Evolutionary conservation across 306 rosid species (phyloP), one percentile per base, ranked within the genome.

Genomic region (Trifolium pratense): DNA sequence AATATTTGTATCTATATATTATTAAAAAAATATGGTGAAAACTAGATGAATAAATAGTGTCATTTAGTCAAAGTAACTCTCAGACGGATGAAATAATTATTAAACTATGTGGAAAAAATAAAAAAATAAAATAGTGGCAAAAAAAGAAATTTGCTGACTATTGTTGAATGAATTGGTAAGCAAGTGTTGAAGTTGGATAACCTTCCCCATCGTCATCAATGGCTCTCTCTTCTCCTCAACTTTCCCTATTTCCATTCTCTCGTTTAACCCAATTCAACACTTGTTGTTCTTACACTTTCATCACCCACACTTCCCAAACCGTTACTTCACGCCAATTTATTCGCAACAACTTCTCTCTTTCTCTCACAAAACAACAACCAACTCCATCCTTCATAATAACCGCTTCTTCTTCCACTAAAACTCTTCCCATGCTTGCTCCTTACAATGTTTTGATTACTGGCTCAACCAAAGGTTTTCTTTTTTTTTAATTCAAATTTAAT

Each of bases 361-460:
- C 56, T 56, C 52, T 40, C 6, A n/a, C 39, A 5, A 56, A 56
- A 59, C 39, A 36, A 32, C 7, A 34, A 48, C 42, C 13, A 59
- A 29, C 66, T 59, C 15, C 68, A 56, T 61, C 40, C 5, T 65
- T 49, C 45, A 48, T 64, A 16, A 77, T 84, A 9, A 69, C 49
- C 18, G 76, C 79, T 57, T 79, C 86, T 67, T 61, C 20, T 49
- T 40, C 3, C 11, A 64, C 2, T 10, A 64, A 21, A 7, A 52
- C 65, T 32, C 61, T 82, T 36, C 84, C 97, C 48, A 87, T 86
- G 94, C 63, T 84, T 42, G 92, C 96, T 51, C 97, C 98, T 73
- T 93, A 76, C 74, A 90, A 91, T 76, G 97, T 91, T 15, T 85
- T 93, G 91, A 87, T 93, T 46, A 91, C 98, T 1, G 98, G 97